Conservation (phyloP, 2,329 filamentous ascomycete species). For the Claviceps pazoutovae region DNA sequence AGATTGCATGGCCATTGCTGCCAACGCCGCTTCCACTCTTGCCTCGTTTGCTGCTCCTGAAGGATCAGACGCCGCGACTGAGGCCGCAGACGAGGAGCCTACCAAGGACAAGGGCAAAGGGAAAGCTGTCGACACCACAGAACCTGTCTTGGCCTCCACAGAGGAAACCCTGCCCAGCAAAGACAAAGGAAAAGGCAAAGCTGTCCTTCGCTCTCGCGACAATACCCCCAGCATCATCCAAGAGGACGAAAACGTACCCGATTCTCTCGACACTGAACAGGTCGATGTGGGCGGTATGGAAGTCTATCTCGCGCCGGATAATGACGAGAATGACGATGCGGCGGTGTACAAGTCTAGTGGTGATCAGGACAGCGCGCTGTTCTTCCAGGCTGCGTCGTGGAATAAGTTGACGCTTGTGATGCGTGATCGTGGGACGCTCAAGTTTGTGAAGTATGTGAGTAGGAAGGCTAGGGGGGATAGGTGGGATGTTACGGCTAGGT, state of each 20-base stretch:
- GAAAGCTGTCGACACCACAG: too few relatives aligned
- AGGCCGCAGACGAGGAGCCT: conserved; percentile 13
- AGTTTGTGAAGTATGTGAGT: conserved; percentile 95
- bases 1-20: conserved; percentile 4
- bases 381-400: conserved; percentile 57
- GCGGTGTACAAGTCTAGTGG: conserved; percentile 78
- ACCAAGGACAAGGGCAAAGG: conserved; percentile 14
- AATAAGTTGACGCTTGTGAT: conserved; percentile 86
- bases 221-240: too few relatives aligned
- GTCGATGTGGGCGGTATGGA: conserved; percentile 63
- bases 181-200: too few relatives aligned
- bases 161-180: too few relatives aligned
- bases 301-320: conserved; percentile 74
- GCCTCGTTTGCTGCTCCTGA: too few relatives aligned
- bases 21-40: too few relatives aligned
- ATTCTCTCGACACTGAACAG: too few relatives aligned
- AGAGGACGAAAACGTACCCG: too few relatives aligned
- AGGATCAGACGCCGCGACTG: too few relatives aligned
- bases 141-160: too few relatives aligned
- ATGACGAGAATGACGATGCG: conserved; percentile 47
- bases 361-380: conserved; percentile 60
- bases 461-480: conserved; percentile 69
- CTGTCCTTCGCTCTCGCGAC: too few relatives aligned
- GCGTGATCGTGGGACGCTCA: conserved; percentile 70
- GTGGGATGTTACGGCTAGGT: conserved; percentile 77